Percentiles rank a stretch among this genome's conserved stretches.
Conservation (phyloP, 2,329 filamentous ascomycete genomes). For the Fusarium luffae region DNA sequence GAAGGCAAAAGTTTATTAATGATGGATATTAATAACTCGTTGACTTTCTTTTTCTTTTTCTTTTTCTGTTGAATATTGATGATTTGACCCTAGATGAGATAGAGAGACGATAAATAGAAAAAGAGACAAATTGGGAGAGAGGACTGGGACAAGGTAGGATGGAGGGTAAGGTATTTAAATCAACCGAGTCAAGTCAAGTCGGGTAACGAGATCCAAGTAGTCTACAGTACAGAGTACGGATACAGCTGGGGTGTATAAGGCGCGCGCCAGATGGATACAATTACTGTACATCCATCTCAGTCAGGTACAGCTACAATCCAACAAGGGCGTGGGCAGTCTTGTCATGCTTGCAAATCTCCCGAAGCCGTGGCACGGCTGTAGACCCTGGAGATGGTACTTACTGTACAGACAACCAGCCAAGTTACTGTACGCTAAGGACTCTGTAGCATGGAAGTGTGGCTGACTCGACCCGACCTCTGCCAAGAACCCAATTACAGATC, state of each 20-base stretch:
- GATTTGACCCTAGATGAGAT: not conserved
- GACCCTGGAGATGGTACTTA: not conserved
- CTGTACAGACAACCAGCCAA: not conserved
- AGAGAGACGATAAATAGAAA: not conserved
- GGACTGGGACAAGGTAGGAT: not conserved
- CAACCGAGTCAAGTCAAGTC: constrained; percentile 16
- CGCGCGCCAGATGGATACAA: not conserved
- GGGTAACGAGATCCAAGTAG: constrained; percentile 32
- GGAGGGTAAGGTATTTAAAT: constrained; percentile 39
- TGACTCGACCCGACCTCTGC: not conserved
- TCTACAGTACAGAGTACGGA: not conserved
- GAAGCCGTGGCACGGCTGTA: constrained; percentile 13
- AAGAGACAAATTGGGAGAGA: not conserved
- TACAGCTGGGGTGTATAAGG: constrained; percentile 26
- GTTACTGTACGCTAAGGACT: constrained; percentile 3
- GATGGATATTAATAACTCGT: not conserved
- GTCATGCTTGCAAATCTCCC: constrained; percentile 47
- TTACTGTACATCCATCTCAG: not conserved
- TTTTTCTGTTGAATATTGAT: not conserved
- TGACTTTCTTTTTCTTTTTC: not conserved
- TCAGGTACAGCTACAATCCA: constrained; percentile 10
- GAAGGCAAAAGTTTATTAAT: constrained; percentile 19
- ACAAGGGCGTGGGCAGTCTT: constrained; percentile 38
- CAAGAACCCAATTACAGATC: constrained; percentile 24
- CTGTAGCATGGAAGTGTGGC: constrained; percentile 20